Percentiles rank a stretch among this genome's conserved stretches.
Evolutionary conservation across 2,329 filamentous ascomycete genomes (phyloP).

Genomic region (Fusarium camptoceras): DNA sequence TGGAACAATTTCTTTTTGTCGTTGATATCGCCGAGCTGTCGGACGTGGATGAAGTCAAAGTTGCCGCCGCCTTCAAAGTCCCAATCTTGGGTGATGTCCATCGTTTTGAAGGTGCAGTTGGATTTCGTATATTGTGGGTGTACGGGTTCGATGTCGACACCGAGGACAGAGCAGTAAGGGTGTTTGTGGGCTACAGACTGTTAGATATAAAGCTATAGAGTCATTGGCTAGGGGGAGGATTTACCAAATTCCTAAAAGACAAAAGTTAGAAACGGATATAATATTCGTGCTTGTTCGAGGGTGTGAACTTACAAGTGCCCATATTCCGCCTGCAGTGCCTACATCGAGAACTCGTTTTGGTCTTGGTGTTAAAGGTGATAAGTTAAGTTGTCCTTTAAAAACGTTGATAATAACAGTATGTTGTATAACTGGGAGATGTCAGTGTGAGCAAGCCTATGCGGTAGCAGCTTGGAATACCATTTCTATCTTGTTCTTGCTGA

Average conservation of each 20-base stretch:
- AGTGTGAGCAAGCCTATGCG: slow-evolving; percentile 9
- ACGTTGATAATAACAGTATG: slow-evolving; percentile 38
- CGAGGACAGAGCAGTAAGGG: slow-evolving; percentile 36
- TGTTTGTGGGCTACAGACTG: slow-evolving; percentile 32
- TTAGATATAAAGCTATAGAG: slow-evolving; percentile 6
- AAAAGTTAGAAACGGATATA: slow-evolving; percentile 5
- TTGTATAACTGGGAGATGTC: slow-evolving; percentile 36
- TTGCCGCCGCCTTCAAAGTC: slow-evolving; percentile 22
- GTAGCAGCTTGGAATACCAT: slow-evolving; percentile 29
- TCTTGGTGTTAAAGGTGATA: slow-evolving; percentile 30
- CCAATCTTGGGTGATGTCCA: slow-evolving; percentile 41
- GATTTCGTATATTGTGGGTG: slow-evolving; percentile 29
- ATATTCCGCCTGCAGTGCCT: slow-evolving; percentile 37
- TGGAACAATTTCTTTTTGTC: slow-evolving; percentile 34
- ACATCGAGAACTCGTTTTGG: slow-evolving; percentile 40
- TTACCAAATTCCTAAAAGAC: slow-evolving; percentile 36
- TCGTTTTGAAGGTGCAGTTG: slow-evolving; percentile 34
- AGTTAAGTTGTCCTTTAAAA: slow-evolving; percentile 38
- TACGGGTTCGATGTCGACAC: slow-evolving; percentile 39
- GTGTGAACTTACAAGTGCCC: slow-evolving; percentile 32
- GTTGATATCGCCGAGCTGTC: slow-evolving; percentile 34
- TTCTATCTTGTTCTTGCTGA: slow-evolving; percentile 43
- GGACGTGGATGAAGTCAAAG: slow-evolving; percentile 38
- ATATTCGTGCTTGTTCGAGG: background rate
- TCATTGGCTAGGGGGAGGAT: background rate